phyloP scores from a whole-genome alignment of 2,329 filamentous ascomycete genomes.

The Botryotinia calthae region DNA sequence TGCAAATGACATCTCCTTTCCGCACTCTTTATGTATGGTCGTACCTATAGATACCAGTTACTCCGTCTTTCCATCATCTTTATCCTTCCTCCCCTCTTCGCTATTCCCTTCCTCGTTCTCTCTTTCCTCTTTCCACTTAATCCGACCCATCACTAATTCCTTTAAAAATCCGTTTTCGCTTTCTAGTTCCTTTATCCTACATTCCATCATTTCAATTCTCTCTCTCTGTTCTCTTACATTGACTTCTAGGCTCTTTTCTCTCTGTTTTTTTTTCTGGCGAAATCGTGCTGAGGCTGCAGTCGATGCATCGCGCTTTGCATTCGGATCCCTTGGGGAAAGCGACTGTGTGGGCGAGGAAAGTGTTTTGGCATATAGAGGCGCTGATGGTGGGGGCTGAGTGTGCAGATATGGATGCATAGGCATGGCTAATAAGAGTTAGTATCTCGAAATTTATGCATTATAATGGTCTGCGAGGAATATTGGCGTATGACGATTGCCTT shows the following conservation, averaged over 20 bases:
- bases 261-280: slow-evolving; percentile 92
- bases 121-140: slow-evolving; percentile 38
- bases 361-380: neutral
- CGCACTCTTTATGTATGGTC: neutral
- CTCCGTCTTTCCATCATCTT: neutral
- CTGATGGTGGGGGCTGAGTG: neutral
- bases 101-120: slow-evolving; percentile 38
- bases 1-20: neutral
- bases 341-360: slow-evolving; percentile 14
- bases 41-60: neutral
- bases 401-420: slow-evolving; percentile 15
- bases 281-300: slow-evolving; percentile 86
- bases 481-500: neutral
- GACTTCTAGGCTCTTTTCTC: slow-evolving; percentile 78
- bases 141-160: slow-evolving; percentile 69
- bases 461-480: neutral
- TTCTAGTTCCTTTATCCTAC: slow-evolving; percentile 69
- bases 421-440: slow-evolving; percentile 10
- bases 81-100: slow-evolving; percentile 20
- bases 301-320: slow-evolving; percentile 72
- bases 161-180: slow-evolving; percentile 79
- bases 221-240: slow-evolving; percentile 78
- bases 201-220: slow-evolving; percentile 70
- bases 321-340: slow-evolving; percentile 18
- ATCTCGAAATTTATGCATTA: neutral